phyloP scores from a whole-genome alignment of 805 yeast genomes.

The Kodamaea leandrae region DNA sequence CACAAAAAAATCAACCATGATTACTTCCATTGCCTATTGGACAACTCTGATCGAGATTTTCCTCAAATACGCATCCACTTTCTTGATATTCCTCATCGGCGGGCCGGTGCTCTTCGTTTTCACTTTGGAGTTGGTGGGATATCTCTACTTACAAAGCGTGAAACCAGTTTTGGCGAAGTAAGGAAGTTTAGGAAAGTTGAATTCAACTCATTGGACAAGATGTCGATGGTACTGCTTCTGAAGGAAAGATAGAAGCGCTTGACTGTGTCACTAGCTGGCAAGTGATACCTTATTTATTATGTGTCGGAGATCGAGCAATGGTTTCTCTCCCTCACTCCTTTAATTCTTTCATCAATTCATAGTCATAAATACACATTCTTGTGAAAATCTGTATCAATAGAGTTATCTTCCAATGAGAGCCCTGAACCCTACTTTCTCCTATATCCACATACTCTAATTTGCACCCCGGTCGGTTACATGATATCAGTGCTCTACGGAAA shows the following conservation, averaged over 20 bases:
- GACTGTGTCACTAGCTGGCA: too few species aligned
- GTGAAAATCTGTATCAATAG: not conserved
- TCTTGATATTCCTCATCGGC: conserved; percentile 9
- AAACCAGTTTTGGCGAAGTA: conserved; percentile 1
- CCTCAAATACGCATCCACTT: conserved; percentile 8
- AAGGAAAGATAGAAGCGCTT: too few species aligned
- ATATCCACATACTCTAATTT: too few species aligned
- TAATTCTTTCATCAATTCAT: not conserved
- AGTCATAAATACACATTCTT: not conserved
- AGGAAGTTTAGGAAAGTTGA: too few species aligned
- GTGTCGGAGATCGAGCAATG: too few species aligned
- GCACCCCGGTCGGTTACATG: too few species aligned
- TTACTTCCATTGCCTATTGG: conserved; percentile 1
- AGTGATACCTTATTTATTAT: not conserved
- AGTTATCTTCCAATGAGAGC: too few species aligned
- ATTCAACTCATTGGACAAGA: too few species aligned
- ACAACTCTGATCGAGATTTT: conserved; percentile 3
- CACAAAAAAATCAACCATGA: not conserved
- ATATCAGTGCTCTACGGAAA: not conserved
- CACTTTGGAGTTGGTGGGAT: conserved; percentile 10
- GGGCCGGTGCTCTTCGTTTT: conserved; percentile 10
- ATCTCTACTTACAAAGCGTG: conserved; percentile 9
- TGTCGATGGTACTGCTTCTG: too few species aligned
- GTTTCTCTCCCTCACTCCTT: not conserved
- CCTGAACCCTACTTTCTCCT: too few species aligned